A percentile compares a stretch with the other conserved stretches of the same genome.
phyloP scores from a whole-genome alignment of 768 basidiomycete species.

The Suillus americanus region DNA sequence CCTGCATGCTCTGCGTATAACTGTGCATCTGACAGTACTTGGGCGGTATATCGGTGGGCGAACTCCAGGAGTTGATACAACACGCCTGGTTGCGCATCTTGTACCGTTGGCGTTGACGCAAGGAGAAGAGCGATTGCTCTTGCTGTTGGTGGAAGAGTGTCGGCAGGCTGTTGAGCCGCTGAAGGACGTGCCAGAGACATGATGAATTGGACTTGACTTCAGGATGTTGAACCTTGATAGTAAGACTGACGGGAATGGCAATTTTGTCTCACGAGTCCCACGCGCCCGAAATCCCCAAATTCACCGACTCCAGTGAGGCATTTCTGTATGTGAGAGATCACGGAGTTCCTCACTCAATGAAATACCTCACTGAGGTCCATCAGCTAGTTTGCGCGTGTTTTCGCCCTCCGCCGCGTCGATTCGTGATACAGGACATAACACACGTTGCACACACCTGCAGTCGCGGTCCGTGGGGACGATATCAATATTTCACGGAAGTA shows the following conservation, averaged over 20 bases:
- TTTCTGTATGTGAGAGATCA: too few species aligned
- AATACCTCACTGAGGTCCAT: too few species aligned
- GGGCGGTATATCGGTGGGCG: slow-evolving; percentile 78
- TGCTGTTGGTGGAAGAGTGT: slow-evolving; percentile 82
- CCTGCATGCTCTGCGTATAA: slow-evolving; percentile 89
- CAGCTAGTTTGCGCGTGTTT: too few species aligned
- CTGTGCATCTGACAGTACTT: slow-evolving; percentile 81
- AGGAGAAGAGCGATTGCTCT: slow-evolving; percentile 81
- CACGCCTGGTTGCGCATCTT: slow-evolving; percentile 84
- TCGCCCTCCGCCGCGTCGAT: not conserved
- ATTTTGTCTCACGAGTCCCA: not conserved
- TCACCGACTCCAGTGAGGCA: too few species aligned
- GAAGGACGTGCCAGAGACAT: slow-evolving; percentile 41
- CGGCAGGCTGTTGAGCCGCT: slow-evolving; percentile 37
- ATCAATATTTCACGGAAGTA: not conserved
- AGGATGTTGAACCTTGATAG: not conserved
- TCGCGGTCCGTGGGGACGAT: not conserved
- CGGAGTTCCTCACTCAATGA: too few species aligned
- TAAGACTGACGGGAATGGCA: not conserved
- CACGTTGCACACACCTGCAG: not conserved
- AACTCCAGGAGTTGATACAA: slow-evolving; percentile 88
- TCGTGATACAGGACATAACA: not conserved
- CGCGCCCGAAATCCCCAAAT: not conserved
- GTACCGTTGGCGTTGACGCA: slow-evolving; percentile 79
- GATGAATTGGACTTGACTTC: not conserved